Evolutionary conservation across 2,329 filamentous ascomycete genomes (phyloP).

Genomic region (Periconia sp.): DNA sequence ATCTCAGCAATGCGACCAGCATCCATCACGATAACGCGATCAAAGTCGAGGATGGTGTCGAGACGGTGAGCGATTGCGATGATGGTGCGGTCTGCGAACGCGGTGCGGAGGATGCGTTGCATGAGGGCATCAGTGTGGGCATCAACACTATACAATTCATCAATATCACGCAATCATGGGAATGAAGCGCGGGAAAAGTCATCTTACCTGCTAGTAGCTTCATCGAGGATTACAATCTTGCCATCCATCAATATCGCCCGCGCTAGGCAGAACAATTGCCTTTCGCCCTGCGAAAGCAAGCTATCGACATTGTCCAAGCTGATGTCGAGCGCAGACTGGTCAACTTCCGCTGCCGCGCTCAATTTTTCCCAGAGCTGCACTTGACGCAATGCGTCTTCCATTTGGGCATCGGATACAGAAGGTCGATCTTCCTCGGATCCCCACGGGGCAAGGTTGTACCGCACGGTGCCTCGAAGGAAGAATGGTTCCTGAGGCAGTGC

Average conservation of each 20-base stretch:
- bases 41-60: constrained; percentile 94
- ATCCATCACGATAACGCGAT: constrained; percentile 91
- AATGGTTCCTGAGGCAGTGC: constrained; percentile 62
- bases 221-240: constrained; percentile 25
- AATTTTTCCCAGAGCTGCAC: constrained; percentile 24
- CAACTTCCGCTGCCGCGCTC: not conserved
- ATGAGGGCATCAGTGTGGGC: constrained; percentile 92
- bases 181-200: not conserved
- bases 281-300: constrained; percentile 54
- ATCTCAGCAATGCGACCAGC: constrained; percentile 88
- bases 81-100: constrained; percentile 80
- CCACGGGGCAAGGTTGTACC: constrained; percentile 49
- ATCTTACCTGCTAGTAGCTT: constrained; percentile 23
- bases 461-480: constrained; percentile 52
- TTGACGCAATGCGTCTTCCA: constrained; percentile 17
- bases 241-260: constrained; percentile 56
- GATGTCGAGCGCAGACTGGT: constrained; percentile 13
- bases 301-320: constrained; percentile 16
- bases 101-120: constrained; percentile 86
- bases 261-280: constrained; percentile 66
- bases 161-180: not conserved
- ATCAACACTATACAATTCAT: constrained; percentile 67
- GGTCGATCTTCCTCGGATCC: constrained; percentile 3
- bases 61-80: constrained; percentile 93
- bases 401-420: constrained; percentile 13